phyloP scores from a whole-genome alignment of 805 yeast genomes.

The Ogataea corticis region DNA sequence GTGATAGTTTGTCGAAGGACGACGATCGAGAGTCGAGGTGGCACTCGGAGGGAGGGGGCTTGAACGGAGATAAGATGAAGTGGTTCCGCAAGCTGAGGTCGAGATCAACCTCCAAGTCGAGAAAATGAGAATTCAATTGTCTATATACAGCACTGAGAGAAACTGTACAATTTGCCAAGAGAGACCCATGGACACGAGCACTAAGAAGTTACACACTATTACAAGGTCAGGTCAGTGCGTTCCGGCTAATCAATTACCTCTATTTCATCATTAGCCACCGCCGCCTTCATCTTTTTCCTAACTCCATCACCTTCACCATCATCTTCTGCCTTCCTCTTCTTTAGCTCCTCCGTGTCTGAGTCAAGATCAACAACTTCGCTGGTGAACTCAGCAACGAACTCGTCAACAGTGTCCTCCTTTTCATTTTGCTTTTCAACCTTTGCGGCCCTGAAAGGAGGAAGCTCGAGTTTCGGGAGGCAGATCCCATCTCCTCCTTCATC shows the following conservation, averaged over 20 bases:
- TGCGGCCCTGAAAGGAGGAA: constrained; percentile 23
- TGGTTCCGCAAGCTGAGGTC: constrained; percentile 49
- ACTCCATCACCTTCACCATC: constrained; percentile 16
- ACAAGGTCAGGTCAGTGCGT: no score
- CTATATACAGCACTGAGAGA: no score
- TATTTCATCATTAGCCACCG: constrained; percentile 3
- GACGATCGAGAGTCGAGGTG: constrained; percentile 35
- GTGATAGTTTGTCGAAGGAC: constrained; percentile 10
- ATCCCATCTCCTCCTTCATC: constrained; percentile 16
- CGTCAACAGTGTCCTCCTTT: constrained; percentile 26
- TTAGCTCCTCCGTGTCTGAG: constrained; percentile 14
- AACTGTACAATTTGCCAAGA: not conserved
- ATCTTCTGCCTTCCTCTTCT: constrained; percentile 15
- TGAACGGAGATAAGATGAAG: constrained; percentile 28
- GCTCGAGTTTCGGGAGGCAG: constrained; percentile 23
- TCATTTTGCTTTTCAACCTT: constrained; percentile 19
- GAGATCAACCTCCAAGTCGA: constrained; percentile 25
- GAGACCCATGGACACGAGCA: no score
- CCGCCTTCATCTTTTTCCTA: constrained; percentile 12
- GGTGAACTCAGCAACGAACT: constrained; percentile 20
- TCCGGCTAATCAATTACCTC: constrained; percentile 8
- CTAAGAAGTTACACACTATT: no score
- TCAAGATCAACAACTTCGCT: constrained; percentile 21
- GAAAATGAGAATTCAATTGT: constrained; percentile 11
- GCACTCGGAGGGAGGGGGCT: constrained; percentile 19